A percentile compares a stretch with the other conserved stretches of the same genome.
Conservation (phyloP, 208 protist species). For the Leishmania major region DNA sequence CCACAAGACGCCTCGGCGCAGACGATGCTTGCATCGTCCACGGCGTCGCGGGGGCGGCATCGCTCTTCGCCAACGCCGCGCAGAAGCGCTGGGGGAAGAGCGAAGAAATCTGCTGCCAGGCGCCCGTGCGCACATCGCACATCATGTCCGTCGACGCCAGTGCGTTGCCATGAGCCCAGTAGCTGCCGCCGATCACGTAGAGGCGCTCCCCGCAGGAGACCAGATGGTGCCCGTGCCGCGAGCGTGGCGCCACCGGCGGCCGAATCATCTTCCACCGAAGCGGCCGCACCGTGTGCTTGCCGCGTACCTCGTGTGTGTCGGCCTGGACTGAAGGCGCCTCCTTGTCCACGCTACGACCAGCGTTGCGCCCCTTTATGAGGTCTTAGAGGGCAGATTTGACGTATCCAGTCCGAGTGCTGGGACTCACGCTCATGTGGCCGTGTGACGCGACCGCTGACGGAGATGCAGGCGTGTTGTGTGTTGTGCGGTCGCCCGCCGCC, state of each 20-base stretch:
- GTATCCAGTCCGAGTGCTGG: slow-evolving; percentile 8
- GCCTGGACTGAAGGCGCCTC: slow-evolving; percentile 19
- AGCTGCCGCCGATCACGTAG: slow-evolving; percentile 58
- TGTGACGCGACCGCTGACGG: background rate
- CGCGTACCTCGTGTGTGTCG: slow-evolving; percentile 22
- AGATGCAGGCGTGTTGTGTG: background rate
- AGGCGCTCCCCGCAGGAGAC: slow-evolving; percentile 41
- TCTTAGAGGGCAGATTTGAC: slow-evolving; percentile 10
- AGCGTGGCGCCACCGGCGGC: slow-evolving; percentile 36
- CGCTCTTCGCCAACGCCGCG: slow-evolving; percentile 43
- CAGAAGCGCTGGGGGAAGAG: slow-evolving; percentile 53
- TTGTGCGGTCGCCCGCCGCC: background rate
- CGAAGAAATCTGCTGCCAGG: slow-evolving; percentile 42
- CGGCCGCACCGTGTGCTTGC: slow-evolving; percentile 35
- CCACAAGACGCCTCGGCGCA: background rate
- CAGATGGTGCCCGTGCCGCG: slow-evolving; percentile 64
- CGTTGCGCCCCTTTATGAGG: slow-evolving; percentile 4
- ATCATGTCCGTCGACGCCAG: slow-evolving; percentile 46
- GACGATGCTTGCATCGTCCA: background rate
- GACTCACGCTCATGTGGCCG: slow-evolving; percentile 10
- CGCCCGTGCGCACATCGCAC: slow-evolving; percentile 30
- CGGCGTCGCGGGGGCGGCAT: slow-evolving; percentile 4
- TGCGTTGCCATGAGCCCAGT: slow-evolving; percentile 60
- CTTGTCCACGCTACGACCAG: background rate
- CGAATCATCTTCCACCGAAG: slow-evolving; percentile 42